These are phyloP conservation scores for Pyrenophora teres DNA, from an alignment of 2,329 filamentous ascomycete species.

Conservation along the genomic window DNA sequence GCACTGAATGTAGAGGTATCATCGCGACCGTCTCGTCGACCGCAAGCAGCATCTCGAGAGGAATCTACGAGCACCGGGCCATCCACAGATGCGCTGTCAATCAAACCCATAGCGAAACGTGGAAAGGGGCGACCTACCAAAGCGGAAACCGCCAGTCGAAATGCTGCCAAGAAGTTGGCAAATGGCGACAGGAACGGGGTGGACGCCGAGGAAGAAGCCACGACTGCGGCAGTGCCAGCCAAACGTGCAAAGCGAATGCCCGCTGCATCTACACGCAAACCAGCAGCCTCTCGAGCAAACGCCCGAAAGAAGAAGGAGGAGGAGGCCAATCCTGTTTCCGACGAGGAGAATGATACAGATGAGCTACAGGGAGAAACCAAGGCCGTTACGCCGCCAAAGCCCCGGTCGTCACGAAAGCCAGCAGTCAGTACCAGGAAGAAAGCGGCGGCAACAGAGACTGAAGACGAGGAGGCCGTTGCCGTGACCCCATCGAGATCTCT, in stretches of 20 bases:
- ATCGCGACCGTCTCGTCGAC: slow-evolving; percentile 5
- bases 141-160: slow-evolving; percentile 22
- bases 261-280: slow-evolving; percentile 21
- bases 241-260: slow-evolving; percentile 20
- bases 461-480: slow-evolving; percentile 15
- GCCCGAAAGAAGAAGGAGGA: slow-evolving; percentile 19
- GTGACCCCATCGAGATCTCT: slow-evolving; percentile 22
- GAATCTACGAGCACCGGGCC: slow-evolving; percentile 7
- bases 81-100: slow-evolving; percentile 20
- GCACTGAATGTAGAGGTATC: slow-evolving; percentile 40
- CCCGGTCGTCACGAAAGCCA: slow-evolving; percentile 13
- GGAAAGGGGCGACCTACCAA: slow-evolving; percentile 21
- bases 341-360: slow-evolving; percentile 13
- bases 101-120: slow-evolving; percentile 25
- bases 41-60: slow-evolving; percentile 15
- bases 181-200: slow-evolving; percentile 16
- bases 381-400: slow-evolving; percentile 10
- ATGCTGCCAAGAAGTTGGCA: slow-evolving; percentile 12
- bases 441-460: background rate
- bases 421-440: slow-evolving; percentile 12
- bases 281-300: slow-evolving; percentile 12
- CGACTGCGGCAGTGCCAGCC: slow-evolving; percentile 22
- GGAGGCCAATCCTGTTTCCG: slow-evolving; percentile 6
- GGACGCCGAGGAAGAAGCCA: slow-evolving; percentile 17
- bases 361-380: slow-evolving; percentile 6